Conservation (phyloP, 108 stramenopile species). For the Skeletonema menzelii region DNA sequence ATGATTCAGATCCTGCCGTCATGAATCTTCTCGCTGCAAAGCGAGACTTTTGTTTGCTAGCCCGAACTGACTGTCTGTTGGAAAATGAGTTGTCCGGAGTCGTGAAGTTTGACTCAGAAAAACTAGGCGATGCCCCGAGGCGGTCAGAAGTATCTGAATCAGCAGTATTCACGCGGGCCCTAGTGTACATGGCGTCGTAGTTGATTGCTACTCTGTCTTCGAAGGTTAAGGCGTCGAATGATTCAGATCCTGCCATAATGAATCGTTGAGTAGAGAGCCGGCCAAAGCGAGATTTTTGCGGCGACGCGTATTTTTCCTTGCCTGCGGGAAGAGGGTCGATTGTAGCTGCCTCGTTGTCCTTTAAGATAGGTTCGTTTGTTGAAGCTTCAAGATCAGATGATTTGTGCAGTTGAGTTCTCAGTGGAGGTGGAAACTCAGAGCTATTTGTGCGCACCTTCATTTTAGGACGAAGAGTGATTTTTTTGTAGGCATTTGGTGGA, state of each 20-base stretch:
- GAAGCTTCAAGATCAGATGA: background rate
- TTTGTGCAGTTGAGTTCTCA: background rate
- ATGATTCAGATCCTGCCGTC: background rate
- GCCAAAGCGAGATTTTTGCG: constrained; percentile 1
- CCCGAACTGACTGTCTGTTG: background rate
- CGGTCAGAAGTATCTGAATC: background rate
- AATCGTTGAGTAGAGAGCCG: too few relatives aligned
- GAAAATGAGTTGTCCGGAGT: constrained; percentile 2
- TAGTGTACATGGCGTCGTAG: background rate
- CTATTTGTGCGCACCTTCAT: background rate
- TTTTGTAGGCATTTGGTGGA: background rate
- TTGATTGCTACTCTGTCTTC: background rate
- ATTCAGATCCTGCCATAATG: background rate
- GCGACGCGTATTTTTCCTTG: background rate
- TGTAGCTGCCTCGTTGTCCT: background rate
- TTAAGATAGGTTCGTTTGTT: background rate
- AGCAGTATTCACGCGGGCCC: background rate
- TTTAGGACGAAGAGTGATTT: background rate
- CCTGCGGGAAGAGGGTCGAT: background rate
- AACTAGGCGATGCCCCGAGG: background rate
- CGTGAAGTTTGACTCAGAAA: background rate
- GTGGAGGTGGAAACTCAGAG: background rate
- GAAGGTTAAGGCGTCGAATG: background rate
- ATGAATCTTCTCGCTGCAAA: background rate
- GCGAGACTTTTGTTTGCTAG: background rate